phyloP scores from a whole-genome alignment of 2,329 filamentous ascomycete species.

The Xylariaceae sp. region DNA sequence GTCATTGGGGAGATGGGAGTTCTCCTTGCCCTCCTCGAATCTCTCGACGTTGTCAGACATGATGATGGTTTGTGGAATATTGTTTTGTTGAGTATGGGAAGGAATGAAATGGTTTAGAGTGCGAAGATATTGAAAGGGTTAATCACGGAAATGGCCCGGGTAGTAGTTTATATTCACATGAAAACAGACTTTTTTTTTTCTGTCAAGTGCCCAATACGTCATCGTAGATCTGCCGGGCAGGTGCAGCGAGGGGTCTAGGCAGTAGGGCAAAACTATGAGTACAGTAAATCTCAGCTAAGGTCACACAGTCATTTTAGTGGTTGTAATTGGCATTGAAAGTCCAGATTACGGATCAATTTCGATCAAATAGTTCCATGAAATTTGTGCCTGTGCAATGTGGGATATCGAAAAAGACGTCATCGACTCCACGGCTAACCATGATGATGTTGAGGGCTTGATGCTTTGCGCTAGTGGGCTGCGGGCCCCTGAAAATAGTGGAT shows the following conservation, averaged over 20 bases:
- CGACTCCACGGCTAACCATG: constrained; percentile 5
- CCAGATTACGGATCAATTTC: too few relatives aligned
- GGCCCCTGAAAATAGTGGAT: constrained; percentile 13
- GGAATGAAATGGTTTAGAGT: neutral
- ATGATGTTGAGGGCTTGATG: too few relatives aligned
- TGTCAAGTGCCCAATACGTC: too few relatives aligned
- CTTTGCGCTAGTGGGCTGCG: too few relatives aligned
- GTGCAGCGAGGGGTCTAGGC: too few relatives aligned
- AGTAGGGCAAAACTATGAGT: too few relatives aligned
- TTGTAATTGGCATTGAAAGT: too few relatives aligned
- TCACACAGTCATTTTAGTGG: too few relatives aligned
- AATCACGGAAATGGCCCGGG: constrained; percentile 1
- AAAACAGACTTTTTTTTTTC: neutral
- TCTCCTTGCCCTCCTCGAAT: constrained; percentile 68
- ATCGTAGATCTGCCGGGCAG: too few relatives aligned
- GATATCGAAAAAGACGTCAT: constrained; percentile 16
- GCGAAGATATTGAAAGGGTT: too few relatives aligned
- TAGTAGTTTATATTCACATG: constrained; percentile 12
- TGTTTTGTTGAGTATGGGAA: neutral
- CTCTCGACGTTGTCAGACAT: too few relatives aligned
- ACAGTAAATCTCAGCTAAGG: too few relatives aligned
- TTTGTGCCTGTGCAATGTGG: neutral
- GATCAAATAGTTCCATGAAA: neutral
- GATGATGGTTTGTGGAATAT: neutral
- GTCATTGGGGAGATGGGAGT: constrained; percentile 66